Percentiles rank a stretch among this genome's conserved stretches.
These are phyloP conservation scores for Guadua angustifolia DNA, from an alignment of 176 grass and related monocot genomes.

Conservation along the genomic window DNA sequence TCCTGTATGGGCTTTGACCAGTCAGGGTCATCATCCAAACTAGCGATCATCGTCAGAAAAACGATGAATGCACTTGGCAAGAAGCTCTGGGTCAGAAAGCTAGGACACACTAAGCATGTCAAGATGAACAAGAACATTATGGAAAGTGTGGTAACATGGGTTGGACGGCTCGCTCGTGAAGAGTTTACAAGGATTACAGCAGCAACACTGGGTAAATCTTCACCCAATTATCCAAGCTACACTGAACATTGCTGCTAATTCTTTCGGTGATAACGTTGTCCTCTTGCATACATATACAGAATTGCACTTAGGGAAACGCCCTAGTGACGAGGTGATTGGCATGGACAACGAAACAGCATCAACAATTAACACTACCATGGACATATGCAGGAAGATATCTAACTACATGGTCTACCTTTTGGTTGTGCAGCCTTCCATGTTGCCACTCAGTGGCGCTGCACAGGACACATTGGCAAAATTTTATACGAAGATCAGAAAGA, in stretches of 20 bases:
- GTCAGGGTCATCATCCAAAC: not conserved
- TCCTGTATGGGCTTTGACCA: not conserved
- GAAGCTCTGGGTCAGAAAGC: not conserved
- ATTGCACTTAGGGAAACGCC: not conserved
- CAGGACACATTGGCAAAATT: not conserved
- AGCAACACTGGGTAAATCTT: conserved; percentile 26
- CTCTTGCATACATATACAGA: conserved; percentile 25
- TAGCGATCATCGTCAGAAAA: not conserved
- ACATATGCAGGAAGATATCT: not conserved
- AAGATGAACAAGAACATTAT: conserved; percentile 18
- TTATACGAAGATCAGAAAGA: not conserved
- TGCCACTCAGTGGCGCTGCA: not conserved
- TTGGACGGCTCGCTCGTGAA: not conserved
- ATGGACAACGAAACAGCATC: not conserved
- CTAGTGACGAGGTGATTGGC: not conserved
- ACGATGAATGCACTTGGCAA: not conserved
- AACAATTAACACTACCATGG: too few relatives aligned
- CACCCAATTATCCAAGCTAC: not conserved
- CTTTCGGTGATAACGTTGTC: conserved; percentile 4
- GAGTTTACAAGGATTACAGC: conserved; percentile 6
- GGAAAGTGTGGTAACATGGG: not conserved
- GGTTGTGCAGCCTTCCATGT: not conserved
- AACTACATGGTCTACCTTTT: conserved; percentile 7
- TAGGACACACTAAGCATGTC: not conserved
- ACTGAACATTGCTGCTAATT: not conserved